Evolutionary conservation across 306 rosid species (phyloP), one percentile per base, ranked within the genome.

Genomic region (Luffa acutangula): DNA sequence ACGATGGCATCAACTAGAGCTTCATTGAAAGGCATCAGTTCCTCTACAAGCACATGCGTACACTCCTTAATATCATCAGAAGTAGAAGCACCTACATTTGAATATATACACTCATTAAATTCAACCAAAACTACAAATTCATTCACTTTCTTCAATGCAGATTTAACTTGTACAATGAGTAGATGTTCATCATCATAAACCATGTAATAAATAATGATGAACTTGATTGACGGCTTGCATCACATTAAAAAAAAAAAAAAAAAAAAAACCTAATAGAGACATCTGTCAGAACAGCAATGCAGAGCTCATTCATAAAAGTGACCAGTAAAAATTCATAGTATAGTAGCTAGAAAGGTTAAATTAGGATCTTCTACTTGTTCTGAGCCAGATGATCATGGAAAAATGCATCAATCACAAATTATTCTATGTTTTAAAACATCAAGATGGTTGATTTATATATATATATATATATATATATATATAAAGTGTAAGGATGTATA

Each of bases 41-140:
- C 91, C 79, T 92, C 97, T 67, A 92, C 92, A 86, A 94, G 89
- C 41, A 89, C 89, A 78, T 94, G 97, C n/a, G 98, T 94, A 89
- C 95, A 94, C 82, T 89, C 96, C 66, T 84, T 87, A 83, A 77
- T 75, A 81, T 78, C 80, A 79, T 59, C 76, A 78, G 82, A 86
- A 72, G 88, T 78, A 73, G 65, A 66, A 79, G 95, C 97, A 82
- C 98, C 98, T 94, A 79, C 18, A 64, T 86, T 72, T 78, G 83
- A 81, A 31, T 52, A 8, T 9, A 25, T 46, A 49, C 42, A 73
- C 77, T 71, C 57, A 5, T 71, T 8, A 71, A 71, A 71, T 69
- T 41, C 75, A 13, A 69, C 33, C 36, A 69, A 42, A 69, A 69
- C n/a, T 18, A 46, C 57, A 46, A 45, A 21, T 48, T 43, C 18